These are phyloP conservation scores for Leishmania lainsoni DNA, from an alignment of 208 protist genomes.

Conservation along the genomic window DNA sequence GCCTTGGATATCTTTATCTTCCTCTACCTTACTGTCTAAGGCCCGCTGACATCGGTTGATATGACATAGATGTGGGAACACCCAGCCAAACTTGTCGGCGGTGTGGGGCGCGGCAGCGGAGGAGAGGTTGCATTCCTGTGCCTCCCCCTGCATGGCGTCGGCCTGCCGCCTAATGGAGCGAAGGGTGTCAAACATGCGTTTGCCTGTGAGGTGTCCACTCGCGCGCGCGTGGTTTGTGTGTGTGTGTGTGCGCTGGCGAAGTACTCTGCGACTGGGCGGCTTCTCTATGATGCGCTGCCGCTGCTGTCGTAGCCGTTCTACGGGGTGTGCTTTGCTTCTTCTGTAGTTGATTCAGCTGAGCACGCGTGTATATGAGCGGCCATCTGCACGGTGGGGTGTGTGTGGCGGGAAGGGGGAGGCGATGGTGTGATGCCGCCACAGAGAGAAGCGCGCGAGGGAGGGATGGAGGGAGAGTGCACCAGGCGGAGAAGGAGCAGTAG, in stretches of 20 bases:
- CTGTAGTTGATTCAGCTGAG: background rate
- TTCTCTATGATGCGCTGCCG: background rate
- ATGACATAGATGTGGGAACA: constrained; percentile 10
- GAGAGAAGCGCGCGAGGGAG: background rate
- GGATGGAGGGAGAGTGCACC: background rate
- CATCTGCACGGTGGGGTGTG: background rate
- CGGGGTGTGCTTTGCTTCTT: background rate
- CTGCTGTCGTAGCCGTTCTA: background rate
- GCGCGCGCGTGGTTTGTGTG: background rate
- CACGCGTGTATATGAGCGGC: background rate
- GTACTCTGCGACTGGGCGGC: background rate
- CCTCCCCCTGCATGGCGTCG: background rate
- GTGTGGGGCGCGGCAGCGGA: background rate
- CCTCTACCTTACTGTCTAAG: constrained; percentile 1
- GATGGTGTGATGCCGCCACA: background rate
- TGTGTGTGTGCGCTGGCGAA: background rate
- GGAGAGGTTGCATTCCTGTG: background rate
- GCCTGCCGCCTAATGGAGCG: constrained; percentile 29
- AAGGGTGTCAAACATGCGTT: constrained; percentile 40
- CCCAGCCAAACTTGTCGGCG: background rate
- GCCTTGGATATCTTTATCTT: background rate
- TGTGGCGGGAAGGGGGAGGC: background rate
- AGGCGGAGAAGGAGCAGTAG: constrained; percentile 8
- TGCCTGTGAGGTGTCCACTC: background rate
- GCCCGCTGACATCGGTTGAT: background rate